These are phyloP conservation scores for Smittium mucronatum DNA, from an alignment of 371 early-diverging fungal genomes.

Conservation along the genomic window DNA sequence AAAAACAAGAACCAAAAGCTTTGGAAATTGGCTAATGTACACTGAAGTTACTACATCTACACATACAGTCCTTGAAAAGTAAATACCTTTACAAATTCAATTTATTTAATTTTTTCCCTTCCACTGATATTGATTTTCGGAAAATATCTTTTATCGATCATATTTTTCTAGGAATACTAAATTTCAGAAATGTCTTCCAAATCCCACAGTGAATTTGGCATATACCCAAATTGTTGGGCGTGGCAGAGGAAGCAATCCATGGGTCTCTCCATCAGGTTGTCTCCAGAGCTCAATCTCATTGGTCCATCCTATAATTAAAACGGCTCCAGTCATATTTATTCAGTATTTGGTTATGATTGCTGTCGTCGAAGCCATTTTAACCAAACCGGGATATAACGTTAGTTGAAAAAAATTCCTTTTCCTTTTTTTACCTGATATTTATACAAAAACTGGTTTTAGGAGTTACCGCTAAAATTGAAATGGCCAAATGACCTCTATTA, in stretches of 20 bases:
- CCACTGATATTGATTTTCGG: constrained; percentile 35
- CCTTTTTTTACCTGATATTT: constrained; percentile 5
- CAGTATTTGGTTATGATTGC: constrained; percentile 82
- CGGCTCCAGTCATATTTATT: constrained; percentile 53
- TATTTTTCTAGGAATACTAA: constrained; percentile 46
- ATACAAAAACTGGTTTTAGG: constrained; percentile 13
- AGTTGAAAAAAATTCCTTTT: not conserved
- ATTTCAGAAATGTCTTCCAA: constrained; percentile 49
- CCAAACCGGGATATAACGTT: constrained; percentile 51
- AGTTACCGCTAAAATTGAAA: constrained; percentile 68
- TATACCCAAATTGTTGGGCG: constrained; percentile 65
- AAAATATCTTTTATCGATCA: not conserved
- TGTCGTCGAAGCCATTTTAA: constrained; percentile 59
- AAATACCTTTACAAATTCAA: constrained; percentile 18
- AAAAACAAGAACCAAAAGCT: constrained; percentile 25
- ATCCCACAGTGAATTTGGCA: constrained; percentile 65
- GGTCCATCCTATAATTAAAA: constrained; percentile 40
- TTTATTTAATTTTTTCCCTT: constrained; percentile 79
- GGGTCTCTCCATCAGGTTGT: constrained; percentile 87
- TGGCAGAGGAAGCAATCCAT: constrained; percentile 79
- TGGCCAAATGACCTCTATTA: constrained; percentile 96
- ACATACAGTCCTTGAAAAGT: constrained; percentile 76
- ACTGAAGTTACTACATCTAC: constrained; percentile 68
- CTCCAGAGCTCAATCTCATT: constrained; percentile 72
- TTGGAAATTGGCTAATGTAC: constrained; percentile 65